Conservation (phyloP, 1,284 basidiomycete genomes). For the Papiliotrema laurentii region DNA sequence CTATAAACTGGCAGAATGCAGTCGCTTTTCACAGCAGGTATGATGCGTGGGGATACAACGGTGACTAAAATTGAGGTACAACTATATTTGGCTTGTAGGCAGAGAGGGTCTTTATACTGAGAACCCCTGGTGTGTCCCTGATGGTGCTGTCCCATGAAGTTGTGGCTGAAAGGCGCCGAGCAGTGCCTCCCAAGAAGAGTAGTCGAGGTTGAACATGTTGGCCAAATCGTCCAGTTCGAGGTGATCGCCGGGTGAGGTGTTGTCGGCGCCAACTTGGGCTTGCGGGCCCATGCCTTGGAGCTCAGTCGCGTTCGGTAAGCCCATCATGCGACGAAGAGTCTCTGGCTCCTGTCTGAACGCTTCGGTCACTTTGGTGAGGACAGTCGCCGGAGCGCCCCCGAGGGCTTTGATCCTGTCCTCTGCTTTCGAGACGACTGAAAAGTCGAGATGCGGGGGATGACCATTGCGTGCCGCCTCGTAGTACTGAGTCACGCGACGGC, state of each 20-base stretch:
- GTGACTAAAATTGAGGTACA: too few relatives aligned
- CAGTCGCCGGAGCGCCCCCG: not conserved
- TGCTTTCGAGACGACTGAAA: not conserved
- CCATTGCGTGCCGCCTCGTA: not conserved
- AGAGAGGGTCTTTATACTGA: too few relatives aligned
- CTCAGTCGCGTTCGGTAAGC: not conserved
- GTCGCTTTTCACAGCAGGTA: too few relatives aligned
- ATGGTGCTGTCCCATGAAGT: too few relatives aligned
- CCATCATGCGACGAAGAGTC: not conserved
- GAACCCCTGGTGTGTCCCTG: too few relatives aligned
- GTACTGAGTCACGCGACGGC: not conserved
- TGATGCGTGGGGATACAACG: too few relatives aligned
- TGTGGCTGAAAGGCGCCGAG: constrained; percentile 1
- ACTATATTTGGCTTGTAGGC: too few relatives aligned
- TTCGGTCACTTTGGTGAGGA: not conserved
- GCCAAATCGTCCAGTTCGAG: not conserved
- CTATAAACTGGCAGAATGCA: too few relatives aligned
- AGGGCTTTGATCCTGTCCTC: not conserved
- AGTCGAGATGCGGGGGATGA: not conserved
- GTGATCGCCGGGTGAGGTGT: too few relatives aligned
- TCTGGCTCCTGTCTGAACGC: not conserved
- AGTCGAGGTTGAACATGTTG: constrained; percentile 3
- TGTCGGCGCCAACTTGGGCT: not conserved
- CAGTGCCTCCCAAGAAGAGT: not conserved
- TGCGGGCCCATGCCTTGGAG: not conserved